A percentile compares a stretch with the other conserved stretches of the same genome.
phyloP scores from a whole-genome alignment of 148 eudicot genomes.

The Euryodendron excelsum region DNA sequence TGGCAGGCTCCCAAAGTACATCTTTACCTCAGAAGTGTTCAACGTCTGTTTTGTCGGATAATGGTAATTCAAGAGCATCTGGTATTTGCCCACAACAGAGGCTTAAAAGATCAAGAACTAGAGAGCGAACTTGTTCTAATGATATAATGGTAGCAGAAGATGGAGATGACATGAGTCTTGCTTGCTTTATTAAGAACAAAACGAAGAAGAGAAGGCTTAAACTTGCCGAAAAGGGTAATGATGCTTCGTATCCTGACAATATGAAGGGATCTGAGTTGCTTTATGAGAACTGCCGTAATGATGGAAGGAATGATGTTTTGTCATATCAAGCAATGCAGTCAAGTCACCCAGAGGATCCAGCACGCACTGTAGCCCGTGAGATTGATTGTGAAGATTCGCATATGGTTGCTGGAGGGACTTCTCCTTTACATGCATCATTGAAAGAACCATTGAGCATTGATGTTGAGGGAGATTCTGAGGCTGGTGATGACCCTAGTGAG shows the following conservation, averaged over 20 bases:
- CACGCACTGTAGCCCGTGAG: not conserved
- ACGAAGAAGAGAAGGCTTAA: slow-evolving; percentile 16
- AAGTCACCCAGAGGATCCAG: not conserved
- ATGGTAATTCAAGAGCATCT: not conserved
- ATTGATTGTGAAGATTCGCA: not conserved
- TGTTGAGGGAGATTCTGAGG: not conserved
- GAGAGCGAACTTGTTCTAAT: not conserved
- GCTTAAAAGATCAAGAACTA: not conserved
- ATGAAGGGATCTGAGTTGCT: not conserved
- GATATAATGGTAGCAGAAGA: not conserved
- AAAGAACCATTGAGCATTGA: not conserved
- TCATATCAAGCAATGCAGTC: not conserved
- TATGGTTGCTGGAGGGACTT: not conserved
- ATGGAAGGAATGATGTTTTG: not conserved
- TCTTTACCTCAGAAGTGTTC: not conserved
- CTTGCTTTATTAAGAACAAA: slow-evolving; percentile 18
- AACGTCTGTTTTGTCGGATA: not conserved
- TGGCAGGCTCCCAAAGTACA: not conserved
- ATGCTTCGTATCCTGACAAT: not conserved
- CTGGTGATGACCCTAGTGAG: not conserved
- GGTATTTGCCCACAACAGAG: not conserved
- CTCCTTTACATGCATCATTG: not conserved
- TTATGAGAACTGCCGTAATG: not conserved
- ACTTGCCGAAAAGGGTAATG: slow-evolving; percentile 3
- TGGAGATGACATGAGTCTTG: slow-evolving; percentile 23